Conservation (phyloP, 306 rosid species). For the Rosa multiflora region DNA sequence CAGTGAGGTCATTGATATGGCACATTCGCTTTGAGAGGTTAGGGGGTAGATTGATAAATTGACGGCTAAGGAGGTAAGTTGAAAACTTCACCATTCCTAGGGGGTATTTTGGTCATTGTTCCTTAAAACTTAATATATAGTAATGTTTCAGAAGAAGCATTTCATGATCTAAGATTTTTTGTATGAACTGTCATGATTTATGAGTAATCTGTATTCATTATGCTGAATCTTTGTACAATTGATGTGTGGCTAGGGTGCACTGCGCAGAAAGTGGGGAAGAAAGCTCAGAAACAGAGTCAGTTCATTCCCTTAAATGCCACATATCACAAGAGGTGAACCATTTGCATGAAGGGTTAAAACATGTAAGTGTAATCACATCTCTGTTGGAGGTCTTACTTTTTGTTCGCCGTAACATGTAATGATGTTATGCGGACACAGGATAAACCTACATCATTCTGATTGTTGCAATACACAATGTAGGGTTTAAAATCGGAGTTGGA, state of each 20-base stretch:
- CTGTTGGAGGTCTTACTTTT: neutral
- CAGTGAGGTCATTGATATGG: constrained; percentile 27
- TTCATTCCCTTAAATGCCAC: constrained; percentile 96
- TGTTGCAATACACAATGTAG: constrained; percentile 45
- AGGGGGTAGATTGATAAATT: neutral
- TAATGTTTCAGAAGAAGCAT: neutral
- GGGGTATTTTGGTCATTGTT: neutral
- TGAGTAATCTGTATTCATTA: constrained; percentile 11
- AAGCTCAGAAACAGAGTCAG: constrained; percentile 94
- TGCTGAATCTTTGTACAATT: constrained; percentile 15
- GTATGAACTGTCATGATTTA: neutral
- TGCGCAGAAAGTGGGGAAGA: constrained; percentile 97
- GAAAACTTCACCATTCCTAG: neutral
- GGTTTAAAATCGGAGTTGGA: constrained; percentile 96
- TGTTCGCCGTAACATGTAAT: neutral
- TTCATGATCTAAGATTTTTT: neutral
- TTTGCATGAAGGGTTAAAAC: constrained; percentile 94
- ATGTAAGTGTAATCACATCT: constrained; percentile 55
- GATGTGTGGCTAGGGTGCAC: constrained; percentile 61
- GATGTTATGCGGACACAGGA: neutral
- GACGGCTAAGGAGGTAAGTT: neutral
- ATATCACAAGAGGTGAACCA: constrained; percentile 99
- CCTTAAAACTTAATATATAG: neutral
- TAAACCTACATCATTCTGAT: neutral
- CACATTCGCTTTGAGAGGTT: constrained; percentile 11